Conservation (phyloP, 2,329 filamentous ascomycete species). For the Penicillium aurantiogriseum region DNA sequence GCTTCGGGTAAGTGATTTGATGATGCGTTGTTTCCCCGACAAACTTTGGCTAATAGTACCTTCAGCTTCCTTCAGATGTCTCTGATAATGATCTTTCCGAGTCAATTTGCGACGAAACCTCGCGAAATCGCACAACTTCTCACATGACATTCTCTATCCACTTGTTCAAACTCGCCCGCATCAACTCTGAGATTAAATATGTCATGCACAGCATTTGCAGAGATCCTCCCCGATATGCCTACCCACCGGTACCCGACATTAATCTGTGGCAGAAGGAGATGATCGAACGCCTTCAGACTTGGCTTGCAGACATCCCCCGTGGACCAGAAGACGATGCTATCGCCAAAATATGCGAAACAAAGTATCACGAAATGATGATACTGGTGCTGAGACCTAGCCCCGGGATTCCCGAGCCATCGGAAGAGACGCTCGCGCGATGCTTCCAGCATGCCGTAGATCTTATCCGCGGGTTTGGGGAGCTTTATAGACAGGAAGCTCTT, state of each 20-base stretch:
- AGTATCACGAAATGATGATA: constrained; percentile 52
- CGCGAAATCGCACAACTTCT: constrained; percentile 12
- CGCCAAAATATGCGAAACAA: constrained; percentile 42
- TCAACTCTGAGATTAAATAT: constrained; percentile 60
- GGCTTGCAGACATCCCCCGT: constrained; percentile 42
- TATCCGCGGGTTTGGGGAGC: constrained; percentile 42
- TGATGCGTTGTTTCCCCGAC: not conserved
- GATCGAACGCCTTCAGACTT: constrained; percentile 41
- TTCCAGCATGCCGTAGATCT: constrained; percentile 45
- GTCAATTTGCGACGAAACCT: not conserved
- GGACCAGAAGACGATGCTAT: constrained; percentile 9
- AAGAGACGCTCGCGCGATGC: constrained; percentile 43
- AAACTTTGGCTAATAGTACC: constrained; percentile 7
- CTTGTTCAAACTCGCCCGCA: constrained; percentile 43
- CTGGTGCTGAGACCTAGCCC: constrained; percentile 54
- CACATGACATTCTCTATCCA: constrained; percentile 49
- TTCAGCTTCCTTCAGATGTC: constrained; percentile 22
- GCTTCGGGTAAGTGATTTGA: constrained; percentile 41
- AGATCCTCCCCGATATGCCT: constrained; percentile 50
- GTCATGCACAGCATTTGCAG: constrained; percentile 54
- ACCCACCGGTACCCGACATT: constrained; percentile 48
- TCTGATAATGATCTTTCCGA: constrained; percentile 18
- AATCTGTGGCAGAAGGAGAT: constrained; percentile 49
- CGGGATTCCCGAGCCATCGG: constrained; percentile 50
- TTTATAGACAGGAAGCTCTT: constrained; percentile 49